Evolutionary conservation across 2,329 filamentous ascomycete genomes (phyloP), one percentile per base, ranked within the genome.

Genomic region (Colletotrichum ledebouriae): DNA sequence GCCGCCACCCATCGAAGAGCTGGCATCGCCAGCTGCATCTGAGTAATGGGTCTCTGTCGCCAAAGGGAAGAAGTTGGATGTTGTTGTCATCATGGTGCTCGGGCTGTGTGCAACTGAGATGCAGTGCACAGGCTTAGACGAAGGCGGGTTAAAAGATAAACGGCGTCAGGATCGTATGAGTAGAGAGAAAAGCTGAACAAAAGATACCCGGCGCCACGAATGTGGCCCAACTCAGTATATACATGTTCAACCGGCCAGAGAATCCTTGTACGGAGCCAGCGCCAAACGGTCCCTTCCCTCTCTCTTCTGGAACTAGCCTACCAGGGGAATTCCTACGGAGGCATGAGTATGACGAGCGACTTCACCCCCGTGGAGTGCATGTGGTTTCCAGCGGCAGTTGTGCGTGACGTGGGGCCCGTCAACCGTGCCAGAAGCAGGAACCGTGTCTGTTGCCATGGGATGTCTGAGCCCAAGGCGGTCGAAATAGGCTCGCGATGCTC

Each of bases 61-160:
- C 65, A 85, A 77, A 4, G 83, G 83, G 68, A 84, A 85, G 29
- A 73, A 63, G 37, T 75, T 71, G 6, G 74, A 74, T 37, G 80
- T 80, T 59, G 80, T 75, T 59, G 77, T 73, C 47, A 82, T 75
- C 81, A 86, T 85, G 70, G 59, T 75, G 67, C 49, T 58, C 22
- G 49, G 59, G 57, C 50, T 41, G 39, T 4, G 22, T 41, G 34
- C 47, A 49, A 42, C 61, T 65, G 55, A 53, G 25, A 29, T 33
- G 49, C 55, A 69, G 20, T 50, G 15, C 7, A 22, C 33, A 42
- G 20, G 33, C 4, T 44, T 34, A 47, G 33, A 22, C 13, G n/a
- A 58, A 58, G 49, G 46, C 17, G 50, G 13, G 17, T 7, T 17
- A 60, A 56, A 56, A 29, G 29, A 29, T 7, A 29, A 52, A 60